Percentiles rank a stretch among this genome's conserved stretches.
These are phyloP conservation scores for Xylaria sp. DNA, from an alignment of 2,329 filamentous ascomycete species.

Conservation along the genomic window DNA sequence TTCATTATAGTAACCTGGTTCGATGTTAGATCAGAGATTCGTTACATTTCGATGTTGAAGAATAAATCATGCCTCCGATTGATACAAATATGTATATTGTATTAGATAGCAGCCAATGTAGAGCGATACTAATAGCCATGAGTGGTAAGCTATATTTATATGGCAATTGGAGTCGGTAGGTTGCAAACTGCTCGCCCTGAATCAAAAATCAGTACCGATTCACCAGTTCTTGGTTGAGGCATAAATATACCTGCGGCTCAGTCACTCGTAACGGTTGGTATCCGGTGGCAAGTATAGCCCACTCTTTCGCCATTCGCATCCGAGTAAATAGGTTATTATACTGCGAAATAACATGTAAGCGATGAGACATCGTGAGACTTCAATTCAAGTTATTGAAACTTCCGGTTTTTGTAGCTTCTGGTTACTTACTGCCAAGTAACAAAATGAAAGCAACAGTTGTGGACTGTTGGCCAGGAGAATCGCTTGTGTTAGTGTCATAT, in stretches of 20 bases:
- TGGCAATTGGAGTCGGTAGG: slow-evolving; percentile 40
- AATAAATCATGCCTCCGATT: slow-evolving; percentile 4
- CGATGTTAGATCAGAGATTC: not conserved
- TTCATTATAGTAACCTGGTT: not conserved
- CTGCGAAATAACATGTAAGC: not conserved
- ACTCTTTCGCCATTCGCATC: slow-evolving; percentile 56
- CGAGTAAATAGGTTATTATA: slow-evolving; percentile 51
- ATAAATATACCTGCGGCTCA: slow-evolving; percentile 33
- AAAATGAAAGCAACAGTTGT: not conserved
- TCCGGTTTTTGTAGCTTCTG: not conserved
- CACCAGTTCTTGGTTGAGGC: not conserved
- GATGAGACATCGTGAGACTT: not conserved
- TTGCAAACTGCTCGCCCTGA: slow-evolving; percentile 44
- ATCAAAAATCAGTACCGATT: not conserved
- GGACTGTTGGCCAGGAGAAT: not conserved
- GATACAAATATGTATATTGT: slow-evolving; percentile 22
- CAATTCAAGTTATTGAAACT: not conserved
- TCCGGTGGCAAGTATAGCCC: slow-evolving; percentile 46
- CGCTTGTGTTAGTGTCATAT: not conserved
- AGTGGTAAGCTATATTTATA: slow-evolving; percentile 32
- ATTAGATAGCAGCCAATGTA: slow-evolving; percentile 31
- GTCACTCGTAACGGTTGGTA: slow-evolving; percentile 49
- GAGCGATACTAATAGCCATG: slow-evolving; percentile 10
- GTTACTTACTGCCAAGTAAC: slow-evolving; percentile 5
- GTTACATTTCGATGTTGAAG: not conserved